These are phyloP conservation scores for Cenococcum geophilum DNA, from an alignment of 495 filamentous ascomycete genomes.

Conservation along the genomic window DNA sequence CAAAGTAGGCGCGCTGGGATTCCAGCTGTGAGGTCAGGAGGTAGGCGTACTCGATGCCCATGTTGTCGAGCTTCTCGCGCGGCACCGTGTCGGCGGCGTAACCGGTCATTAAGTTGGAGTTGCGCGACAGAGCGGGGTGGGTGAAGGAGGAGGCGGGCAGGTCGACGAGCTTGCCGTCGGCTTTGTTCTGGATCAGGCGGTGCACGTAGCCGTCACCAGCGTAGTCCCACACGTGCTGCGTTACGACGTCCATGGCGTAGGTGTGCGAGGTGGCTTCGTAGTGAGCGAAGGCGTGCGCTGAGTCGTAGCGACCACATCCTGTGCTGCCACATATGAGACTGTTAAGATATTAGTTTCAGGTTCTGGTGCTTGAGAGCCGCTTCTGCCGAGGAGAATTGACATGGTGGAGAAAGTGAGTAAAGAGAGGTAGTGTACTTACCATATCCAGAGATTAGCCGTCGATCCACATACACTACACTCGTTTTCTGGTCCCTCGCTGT, in stretches of 20 bases:
- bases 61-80: slow-evolving; percentile 82
- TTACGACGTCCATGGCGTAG: slow-evolving; percentile 86
- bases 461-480: slow-evolving; percentile 71
- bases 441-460: slow-evolving; percentile 78
- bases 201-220: slow-evolving; percentile 92
- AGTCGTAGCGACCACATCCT: slow-evolving; percentile 90
- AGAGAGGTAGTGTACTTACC: slow-evolving; percentile 14
- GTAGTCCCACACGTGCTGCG: slow-evolving; percentile 97
- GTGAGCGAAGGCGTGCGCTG: slow-evolving; percentile 88
- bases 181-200: slow-evolving; percentile 85
- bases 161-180: slow-evolving; percentile 84
- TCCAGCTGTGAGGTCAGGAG: slow-evolving; percentile 88
- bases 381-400: too few relatives aligned
- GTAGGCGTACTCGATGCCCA: slow-evolving; percentile 89
- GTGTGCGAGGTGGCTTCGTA: slow-evolving; percentile 84
- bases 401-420: neutral
- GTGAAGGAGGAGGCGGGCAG: slow-evolving; percentile 49
- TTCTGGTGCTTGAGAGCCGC: neutral
- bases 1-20: slow-evolving; percentile 86
- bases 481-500: slow-evolving; percentile 41
- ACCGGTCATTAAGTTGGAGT: slow-evolving; percentile 31
- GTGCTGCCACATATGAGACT: slow-evolving; percentile 82
- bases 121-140: neutral
- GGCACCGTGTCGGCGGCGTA: slow-evolving; percentile 67
- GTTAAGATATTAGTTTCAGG: slow-evolving; percentile 25